phyloP scores from a whole-genome alignment of 768 basidiomycete genomes.

The Russula sp. region DNA sequence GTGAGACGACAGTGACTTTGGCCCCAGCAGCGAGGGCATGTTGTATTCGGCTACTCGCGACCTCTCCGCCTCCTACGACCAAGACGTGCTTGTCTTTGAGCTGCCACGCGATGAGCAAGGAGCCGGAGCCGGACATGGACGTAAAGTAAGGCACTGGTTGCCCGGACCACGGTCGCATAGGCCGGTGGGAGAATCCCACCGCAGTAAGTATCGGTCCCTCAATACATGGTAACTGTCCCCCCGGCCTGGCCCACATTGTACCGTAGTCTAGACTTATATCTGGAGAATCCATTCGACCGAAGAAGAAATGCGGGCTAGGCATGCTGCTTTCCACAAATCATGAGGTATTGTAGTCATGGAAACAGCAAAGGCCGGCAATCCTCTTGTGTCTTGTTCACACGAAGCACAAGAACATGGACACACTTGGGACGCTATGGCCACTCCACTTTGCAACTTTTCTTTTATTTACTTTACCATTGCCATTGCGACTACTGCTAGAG shows the following conservation, averaged over 20 bases:
- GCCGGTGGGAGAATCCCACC: neutral
- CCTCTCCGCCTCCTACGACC: slow-evolving; percentile 89
- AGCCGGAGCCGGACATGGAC: slow-evolving; percentile 35
- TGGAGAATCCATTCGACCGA: neutral
- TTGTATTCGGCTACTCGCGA: slow-evolving; percentile 83
- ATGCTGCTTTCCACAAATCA: neutral
- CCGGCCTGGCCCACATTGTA: no score
- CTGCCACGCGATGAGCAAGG: slow-evolving; percentile 91
- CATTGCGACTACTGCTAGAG: neutral
- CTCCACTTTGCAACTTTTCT: neutral
- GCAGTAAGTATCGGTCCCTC: neutral
- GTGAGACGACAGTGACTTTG: slow-evolving; percentile 70
- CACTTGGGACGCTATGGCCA: neutral
- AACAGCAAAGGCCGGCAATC: neutral
- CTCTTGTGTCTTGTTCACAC: neutral
- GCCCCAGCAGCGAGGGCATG: slow-evolving; percentile 81
- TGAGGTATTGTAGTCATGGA: slow-evolving; percentile 1
- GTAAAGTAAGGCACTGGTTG: neutral
- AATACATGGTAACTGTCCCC: neutral
- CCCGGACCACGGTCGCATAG: neutral
- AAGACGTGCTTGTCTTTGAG: slow-evolving; percentile 79
- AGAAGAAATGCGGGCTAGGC: neutral
- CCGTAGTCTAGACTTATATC: no score
- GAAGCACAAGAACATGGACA: neutral
- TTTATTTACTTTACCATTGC: neutral